Evolutionary conservation across 805 yeast genomes (phyloP).

Genomic region (Lipomyces sp.): DNA sequence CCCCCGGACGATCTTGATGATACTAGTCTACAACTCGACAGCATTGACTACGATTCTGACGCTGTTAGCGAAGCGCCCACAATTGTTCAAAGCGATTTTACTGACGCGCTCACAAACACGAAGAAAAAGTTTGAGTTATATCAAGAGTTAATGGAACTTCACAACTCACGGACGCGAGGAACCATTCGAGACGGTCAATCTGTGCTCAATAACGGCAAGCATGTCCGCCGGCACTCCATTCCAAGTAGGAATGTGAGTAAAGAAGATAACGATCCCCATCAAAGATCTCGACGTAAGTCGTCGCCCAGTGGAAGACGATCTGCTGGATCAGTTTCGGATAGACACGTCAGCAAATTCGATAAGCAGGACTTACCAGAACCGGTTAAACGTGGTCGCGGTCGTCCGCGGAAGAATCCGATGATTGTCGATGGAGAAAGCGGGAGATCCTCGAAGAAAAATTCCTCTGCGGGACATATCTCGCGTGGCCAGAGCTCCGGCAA

Average conservation of each 20-base stretch:
- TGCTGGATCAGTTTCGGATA: background rate
- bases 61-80: slow-evolving; percentile 34
- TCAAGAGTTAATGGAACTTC: slow-evolving; percentile 29
- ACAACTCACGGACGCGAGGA: slow-evolving; percentile 31
- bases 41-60: slow-evolving; percentile 16
- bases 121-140: slow-evolving; percentile 20
- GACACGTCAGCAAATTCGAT: background rate
- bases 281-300: slow-evolving; percentile 26
- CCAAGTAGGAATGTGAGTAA: slow-evolving; percentile 6
- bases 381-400: slow-evolving; percentile 26
- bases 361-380: background rate
- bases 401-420: slow-evolving; percentile 17
- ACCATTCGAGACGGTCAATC: slow-evolving; percentile 11
- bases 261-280: background rate
- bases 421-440: background rate
- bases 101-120: slow-evolving; percentile 9
- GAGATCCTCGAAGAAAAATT: background rate
- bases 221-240: slow-evolving; percentile 25
- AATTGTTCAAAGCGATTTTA: slow-evolving; percentile 19
- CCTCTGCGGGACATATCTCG: background rate
- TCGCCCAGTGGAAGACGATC: slow-evolving; percentile 22
- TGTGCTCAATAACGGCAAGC: background rate
- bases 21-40: background rate
- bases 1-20: slow-evolving; percentile 9
- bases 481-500: background rate